Conservation (phyloP, 169 alveolate species). For the Prorocentrum cordatum region DNA sequence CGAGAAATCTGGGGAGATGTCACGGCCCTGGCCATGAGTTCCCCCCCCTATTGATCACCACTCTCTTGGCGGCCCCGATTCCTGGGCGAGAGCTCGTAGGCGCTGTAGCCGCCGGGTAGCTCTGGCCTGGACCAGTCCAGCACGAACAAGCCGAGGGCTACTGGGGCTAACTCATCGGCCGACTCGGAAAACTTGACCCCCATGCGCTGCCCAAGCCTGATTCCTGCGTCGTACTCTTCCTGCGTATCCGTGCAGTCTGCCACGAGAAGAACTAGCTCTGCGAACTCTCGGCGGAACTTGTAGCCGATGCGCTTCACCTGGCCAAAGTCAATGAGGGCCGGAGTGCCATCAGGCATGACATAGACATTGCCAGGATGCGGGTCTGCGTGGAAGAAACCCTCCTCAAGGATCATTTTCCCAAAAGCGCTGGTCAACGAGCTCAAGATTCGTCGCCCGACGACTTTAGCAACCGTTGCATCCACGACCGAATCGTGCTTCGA, state of each 20-base stretch:
- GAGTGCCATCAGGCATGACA: not conserved
- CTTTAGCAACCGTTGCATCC: not conserved
- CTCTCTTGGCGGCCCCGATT: no score
- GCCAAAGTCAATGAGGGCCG: not conserved
- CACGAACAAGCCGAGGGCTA: not conserved
- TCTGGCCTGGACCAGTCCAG: not conserved
- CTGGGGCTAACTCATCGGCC: not conserved
- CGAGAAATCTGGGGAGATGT: no score
- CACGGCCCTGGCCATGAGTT: no score
- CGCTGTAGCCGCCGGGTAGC: not conserved
- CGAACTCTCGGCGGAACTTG: not conserved
- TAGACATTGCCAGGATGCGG: slow-evolving; percentile 5
- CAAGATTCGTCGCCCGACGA: not conserved
- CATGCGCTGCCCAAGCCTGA: not conserved
- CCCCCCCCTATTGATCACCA: no score
- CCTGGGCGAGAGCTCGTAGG: not conserved
- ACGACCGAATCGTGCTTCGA: no score
- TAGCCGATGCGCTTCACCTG: slow-evolving; percentile 1
- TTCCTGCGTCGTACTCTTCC: not conserved
- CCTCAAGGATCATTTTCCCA: not conserved
- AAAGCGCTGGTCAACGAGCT: not conserved
- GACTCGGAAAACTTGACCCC: not conserved
- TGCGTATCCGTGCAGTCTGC: not conserved
- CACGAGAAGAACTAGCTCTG: not conserved
- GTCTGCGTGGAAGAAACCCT: not conserved